A percentile compares a stretch with the other conserved stretches of the same genome.
Evolutionary conservation across 2,329 filamentous ascomycete genomes (phyloP).

Genomic region (Paraphoma chrysanthemicola): DNA sequence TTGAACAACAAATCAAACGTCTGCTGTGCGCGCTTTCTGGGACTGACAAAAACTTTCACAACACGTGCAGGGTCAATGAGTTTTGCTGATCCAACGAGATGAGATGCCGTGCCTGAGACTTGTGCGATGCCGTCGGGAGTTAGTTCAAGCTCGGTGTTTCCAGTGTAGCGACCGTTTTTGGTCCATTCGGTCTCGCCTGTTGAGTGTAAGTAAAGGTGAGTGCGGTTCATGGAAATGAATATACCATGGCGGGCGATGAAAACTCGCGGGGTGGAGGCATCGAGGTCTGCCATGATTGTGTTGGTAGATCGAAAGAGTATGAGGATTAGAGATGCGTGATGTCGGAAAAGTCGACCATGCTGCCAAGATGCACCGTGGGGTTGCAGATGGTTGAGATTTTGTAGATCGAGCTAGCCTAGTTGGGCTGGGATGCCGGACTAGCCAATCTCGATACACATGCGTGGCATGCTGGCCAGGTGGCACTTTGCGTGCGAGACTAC

Average conservation of each 20-base stretch:
- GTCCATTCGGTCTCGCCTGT: constrained; percentile 58
- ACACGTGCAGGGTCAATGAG: constrained; percentile 60
- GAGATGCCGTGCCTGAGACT: constrained; percentile 50
- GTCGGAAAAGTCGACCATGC: background rate
- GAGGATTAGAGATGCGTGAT: background rate
- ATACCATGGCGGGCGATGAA: constrained; percentile 30
- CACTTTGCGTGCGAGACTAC: background rate
- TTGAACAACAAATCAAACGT: constrained; percentile 58
- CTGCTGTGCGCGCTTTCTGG: constrained; percentile 55
- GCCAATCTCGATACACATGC: background rate
- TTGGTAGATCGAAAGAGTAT: background rate
- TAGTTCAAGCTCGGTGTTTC: constrained; percentile 63
- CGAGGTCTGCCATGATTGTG: constrained; percentile 25
- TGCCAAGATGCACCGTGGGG: background rate
- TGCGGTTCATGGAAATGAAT: background rate
- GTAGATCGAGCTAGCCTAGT: background rate
- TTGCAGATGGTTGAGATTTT: background rate
- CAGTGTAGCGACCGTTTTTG: constrained; percentile 56
- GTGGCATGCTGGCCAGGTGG: background rate
- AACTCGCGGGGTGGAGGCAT: constrained; percentile 29
- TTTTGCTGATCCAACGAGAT: constrained; percentile 58
- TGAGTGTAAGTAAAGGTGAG: background rate
- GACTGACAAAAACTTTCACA: constrained; percentile 58
- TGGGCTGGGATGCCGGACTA: background rate
- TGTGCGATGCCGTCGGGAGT: constrained; percentile 37